Evolutionary conservation across 768 basidiomycete genomes (phyloP).

Genomic region (Dentipellis fragilis): DNA sequence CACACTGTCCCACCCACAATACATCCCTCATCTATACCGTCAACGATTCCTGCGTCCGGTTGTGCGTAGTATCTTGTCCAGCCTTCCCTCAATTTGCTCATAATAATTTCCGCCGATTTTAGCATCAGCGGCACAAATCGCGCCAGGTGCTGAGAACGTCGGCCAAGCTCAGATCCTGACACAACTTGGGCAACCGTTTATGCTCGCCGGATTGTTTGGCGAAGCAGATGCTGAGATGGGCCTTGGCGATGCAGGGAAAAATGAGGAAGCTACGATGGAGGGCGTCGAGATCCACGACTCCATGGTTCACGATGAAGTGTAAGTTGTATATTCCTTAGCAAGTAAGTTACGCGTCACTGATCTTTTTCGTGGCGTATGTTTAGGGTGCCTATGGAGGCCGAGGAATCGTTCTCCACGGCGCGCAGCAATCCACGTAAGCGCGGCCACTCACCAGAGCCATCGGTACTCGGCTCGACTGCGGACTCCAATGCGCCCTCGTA

Average conservation of each 20-base stretch:
- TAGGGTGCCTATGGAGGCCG: neutral
- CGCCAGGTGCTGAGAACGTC: slow-evolving; percentile 69
- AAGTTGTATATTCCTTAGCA: neutral
- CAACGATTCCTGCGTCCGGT: slow-evolving; percentile 27
- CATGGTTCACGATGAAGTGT: slow-evolving; percentile 8
- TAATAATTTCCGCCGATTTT: neutral
- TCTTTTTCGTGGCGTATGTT: neutral
- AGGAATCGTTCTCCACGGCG: neutral
- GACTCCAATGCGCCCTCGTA: neutral
- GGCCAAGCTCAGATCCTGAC: slow-evolving; percentile 74
- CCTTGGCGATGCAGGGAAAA: slow-evolving; percentile 18
- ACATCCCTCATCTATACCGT: slow-evolving; percentile 69
- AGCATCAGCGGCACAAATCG: slow-evolving; percentile 23
- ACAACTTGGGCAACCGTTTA: slow-evolving; percentile 68
- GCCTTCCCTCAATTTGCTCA: neutral
- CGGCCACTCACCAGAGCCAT: slow-evolving; percentile 1
- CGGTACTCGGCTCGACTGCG: neutral
- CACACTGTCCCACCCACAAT: slow-evolving; percentile 69
- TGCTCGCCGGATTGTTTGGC: slow-evolving; percentile 71
- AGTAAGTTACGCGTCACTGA: neutral
- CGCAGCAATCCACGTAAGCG: slow-evolving; percentile 5
- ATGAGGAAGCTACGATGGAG: slow-evolving; percentile 21
- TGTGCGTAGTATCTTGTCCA: neutral
- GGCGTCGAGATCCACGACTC: neutral
- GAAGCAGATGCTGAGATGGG: slow-evolving; percentile 71